phyloP scores from a whole-genome alignment of 1,284 basidiomycete genomes.

The Thecaphora thlaspeos region DNA sequence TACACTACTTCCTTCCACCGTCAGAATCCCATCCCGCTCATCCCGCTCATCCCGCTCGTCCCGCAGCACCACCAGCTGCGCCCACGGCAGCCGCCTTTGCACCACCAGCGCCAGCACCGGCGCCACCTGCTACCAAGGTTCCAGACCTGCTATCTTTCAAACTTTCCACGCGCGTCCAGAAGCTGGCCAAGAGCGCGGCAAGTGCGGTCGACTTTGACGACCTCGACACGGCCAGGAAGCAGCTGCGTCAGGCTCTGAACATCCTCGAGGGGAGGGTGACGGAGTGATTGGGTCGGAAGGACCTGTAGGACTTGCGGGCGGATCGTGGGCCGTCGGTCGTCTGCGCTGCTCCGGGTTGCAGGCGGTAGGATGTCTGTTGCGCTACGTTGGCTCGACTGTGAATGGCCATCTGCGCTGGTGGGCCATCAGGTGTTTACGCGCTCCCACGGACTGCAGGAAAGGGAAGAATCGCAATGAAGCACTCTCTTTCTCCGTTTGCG shows the following conservation, averaged over 20 bases:
- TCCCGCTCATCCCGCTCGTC: conserved; percentile 72
- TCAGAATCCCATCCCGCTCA: too few species aligned
- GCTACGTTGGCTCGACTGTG: too few species aligned
- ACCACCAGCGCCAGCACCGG: conserved; percentile 20
- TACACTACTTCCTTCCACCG: too few species aligned
- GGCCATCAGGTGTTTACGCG: too few species aligned
- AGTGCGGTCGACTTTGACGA: conserved; percentile 57
- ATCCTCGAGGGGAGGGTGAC: conserved; percentile 42
- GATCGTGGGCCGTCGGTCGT: too few species aligned
- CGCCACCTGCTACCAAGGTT: conserved; percentile 59
- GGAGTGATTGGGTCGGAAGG: background rate
- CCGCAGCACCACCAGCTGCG: conserved; percentile 61
- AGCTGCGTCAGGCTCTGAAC: conserved; percentile 46
- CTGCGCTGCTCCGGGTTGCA: too few species aligned
- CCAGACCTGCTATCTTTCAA: conserved; percentile 63
- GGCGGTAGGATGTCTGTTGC: too few species aligned
- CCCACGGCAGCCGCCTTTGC: conserved; percentile 61
- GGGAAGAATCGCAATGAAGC: too few species aligned
- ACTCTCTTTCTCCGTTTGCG: too few species aligned
- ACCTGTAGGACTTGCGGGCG: background rate
- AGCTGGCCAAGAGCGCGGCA: conserved; percentile 47
- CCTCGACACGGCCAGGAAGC: conserved; percentile 45
- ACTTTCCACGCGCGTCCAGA: conserved; percentile 38
- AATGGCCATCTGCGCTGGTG: too few species aligned
- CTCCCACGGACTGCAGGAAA: too few species aligned